Percentiles rank a stretch among this genome's conserved stretches.
These are phyloP conservation scores for Malus hybrid DNA, from an alignment of 331 rosid species.

Conservation along the genomic window DNA sequence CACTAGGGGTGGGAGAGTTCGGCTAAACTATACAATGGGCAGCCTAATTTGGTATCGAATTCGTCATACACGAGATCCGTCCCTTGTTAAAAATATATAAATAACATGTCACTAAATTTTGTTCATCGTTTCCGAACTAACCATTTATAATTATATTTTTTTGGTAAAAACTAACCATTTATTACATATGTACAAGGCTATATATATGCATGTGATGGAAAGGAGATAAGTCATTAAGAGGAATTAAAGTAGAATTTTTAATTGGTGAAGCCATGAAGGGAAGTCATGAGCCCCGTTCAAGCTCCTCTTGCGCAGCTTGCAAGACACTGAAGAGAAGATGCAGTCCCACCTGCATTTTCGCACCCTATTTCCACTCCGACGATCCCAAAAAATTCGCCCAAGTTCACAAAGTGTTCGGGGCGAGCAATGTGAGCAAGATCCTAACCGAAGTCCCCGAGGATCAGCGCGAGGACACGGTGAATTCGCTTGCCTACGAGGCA, in stretches of 20 bases:
- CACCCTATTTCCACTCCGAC: conserved; percentile 71
- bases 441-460: conserved; percentile 70
- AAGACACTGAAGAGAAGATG: conserved; percentile 76
- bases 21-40: no score
- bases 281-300: conserved; percentile 65
- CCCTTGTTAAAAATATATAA: no score
- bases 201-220: neutral
- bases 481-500: conserved; percentile 77
- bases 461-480: conserved; percentile 75
- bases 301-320: conserved; percentile 95
- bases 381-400: conserved; percentile 75
- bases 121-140: no score
- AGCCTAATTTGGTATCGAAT: no score
- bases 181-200: neutral
- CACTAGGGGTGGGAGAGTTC: rapidly evolving
- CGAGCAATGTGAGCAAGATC: conserved; percentile 94
- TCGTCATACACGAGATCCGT: rapidly evolving
- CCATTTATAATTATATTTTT: no score
- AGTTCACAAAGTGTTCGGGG: conserved; percentile 91
- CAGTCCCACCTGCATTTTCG: conserved; percentile 70
- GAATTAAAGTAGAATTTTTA: conserved; percentile 5
- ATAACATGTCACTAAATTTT: no score
- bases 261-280: conserved; percentile 36
- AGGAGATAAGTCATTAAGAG: neutral
- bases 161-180: neutral